Conservation (phyloP, 176 grass and related monocot genomes). For the Carex kokanica region DNA sequence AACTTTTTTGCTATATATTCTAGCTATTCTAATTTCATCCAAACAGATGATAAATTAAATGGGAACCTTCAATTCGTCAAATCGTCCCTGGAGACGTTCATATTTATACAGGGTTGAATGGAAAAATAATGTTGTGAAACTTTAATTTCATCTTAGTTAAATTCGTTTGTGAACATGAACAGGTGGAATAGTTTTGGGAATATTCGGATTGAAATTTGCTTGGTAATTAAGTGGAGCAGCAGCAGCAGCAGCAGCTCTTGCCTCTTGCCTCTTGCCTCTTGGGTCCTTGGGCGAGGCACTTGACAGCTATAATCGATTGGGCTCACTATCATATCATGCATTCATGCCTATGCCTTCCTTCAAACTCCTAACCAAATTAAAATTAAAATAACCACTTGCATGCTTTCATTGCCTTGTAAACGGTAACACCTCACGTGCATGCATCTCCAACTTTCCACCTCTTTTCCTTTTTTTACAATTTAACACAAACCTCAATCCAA, state of each 20-base stretch:
- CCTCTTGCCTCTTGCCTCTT: too few species aligned
- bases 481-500: not conserved
- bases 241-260: too few species aligned
- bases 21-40: too few species aligned
- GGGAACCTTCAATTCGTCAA: too few species aligned
- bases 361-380: not conserved
- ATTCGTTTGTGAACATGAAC: not conserved
- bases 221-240: not conserved
- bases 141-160: not conserved
- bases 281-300: not conserved
- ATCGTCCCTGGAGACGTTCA: not conserved
- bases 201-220: not conserved
- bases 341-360: not conserved
- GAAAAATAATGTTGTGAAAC: not conserved
- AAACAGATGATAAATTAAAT: too few species aligned
- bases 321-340: not conserved
- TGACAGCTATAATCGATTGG: not conserved
- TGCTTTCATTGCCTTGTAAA: constrained; percentile 23
- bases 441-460: not conserved
- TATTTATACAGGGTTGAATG: not conserved
- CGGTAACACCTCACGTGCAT: constrained; percentile 18
- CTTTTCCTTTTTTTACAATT: not conserved
- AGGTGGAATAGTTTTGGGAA: constrained; percentile 5
- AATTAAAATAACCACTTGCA: constrained; percentile 22
- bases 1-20: too few species aligned